Conservation (phyloP, 257 asterid genomes). For the Solanum acaule region DNA sequence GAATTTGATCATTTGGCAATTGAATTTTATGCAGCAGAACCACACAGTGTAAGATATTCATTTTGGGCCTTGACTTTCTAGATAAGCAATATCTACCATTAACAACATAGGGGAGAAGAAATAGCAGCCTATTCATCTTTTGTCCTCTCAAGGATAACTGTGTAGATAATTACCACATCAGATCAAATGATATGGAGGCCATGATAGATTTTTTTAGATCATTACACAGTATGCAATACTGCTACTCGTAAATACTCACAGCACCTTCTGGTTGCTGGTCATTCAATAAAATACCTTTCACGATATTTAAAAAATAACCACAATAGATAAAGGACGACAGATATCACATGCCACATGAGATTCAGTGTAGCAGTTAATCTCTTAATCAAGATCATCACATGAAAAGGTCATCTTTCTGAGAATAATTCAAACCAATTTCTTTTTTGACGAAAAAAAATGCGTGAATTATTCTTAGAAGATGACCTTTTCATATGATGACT, state of each 20-base stretch:
- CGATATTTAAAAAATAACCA: not conserved
- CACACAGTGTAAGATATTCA: not conserved
- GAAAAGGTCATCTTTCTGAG: not conserved
- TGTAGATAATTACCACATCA: not conserved
- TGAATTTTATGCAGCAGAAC: not conserved
- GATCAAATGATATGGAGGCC: not conserved
- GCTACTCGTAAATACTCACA: not conserved
- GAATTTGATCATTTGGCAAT: not conserved
- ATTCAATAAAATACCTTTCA: not conserved
- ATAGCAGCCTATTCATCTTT: not conserved
- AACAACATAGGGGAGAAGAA: not conserved
- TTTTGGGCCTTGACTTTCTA: not conserved
- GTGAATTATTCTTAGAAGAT: not conserved
- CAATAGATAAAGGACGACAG: not conserved
- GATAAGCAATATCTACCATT: not conserved
- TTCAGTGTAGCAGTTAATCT: not conserved
- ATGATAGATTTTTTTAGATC: not conserved
- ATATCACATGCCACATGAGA: not conserved
- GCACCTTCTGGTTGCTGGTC: not conserved
- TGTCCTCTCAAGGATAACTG: not conserved
- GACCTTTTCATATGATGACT: not conserved
- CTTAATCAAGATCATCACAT: not conserved
- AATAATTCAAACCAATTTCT: not conserved
- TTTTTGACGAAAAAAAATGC: not conserved
- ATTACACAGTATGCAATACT: not conserved